A percentile compares a stretch with the other conserved stretches of the same genome.
Evolutionary conservation across 2,329 filamentous ascomycete genomes (phyloP).

Genomic region (Rutstroemia sp.): DNA sequence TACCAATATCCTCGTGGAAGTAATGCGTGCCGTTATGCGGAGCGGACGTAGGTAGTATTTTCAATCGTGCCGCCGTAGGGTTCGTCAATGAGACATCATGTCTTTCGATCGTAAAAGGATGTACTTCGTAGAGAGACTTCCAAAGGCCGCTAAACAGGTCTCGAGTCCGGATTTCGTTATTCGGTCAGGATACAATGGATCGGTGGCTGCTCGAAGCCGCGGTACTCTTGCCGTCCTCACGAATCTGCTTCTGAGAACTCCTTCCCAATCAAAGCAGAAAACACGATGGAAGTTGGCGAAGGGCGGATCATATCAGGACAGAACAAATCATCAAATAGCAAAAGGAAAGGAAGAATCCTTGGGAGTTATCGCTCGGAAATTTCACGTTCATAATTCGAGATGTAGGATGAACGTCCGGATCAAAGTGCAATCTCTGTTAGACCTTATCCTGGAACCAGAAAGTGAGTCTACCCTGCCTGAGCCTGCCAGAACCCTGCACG

Average conservation of each 20-base stretch:
- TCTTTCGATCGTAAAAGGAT: not conserved
- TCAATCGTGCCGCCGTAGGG: conserved; percentile 1
- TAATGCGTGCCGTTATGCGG: not conserved
- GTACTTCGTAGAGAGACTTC: not conserved
- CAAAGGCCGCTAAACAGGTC: not conserved
- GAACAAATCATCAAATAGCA: not conserved
- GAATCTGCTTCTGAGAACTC: not conserved
- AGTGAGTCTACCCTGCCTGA: not conserved
- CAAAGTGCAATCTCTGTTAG: conserved; percentile 2
- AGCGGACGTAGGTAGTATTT: conserved; percentile 4
- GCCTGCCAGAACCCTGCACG: not conserved
- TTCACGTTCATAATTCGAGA: conserved; percentile 7
- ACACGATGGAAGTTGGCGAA: not conserved
- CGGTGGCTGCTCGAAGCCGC: not conserved
- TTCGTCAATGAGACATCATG: conserved; percentile 9
- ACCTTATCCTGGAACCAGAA: not conserved
- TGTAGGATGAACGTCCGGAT: conserved; percentile 5
- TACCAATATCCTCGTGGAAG: not conserved
- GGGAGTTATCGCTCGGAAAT: not conserved
- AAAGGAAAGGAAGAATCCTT: not conserved
- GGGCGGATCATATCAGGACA: not conserved
- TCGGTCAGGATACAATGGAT: not conserved
- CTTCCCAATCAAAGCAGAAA: not conserved
- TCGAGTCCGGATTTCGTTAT: not conserved
- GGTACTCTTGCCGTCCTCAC: not conserved